These are phyloP conservation scores for Lachancea cidri DNA, from an alignment of 805 yeast genomes.

Conservation along the genomic window DNA sequence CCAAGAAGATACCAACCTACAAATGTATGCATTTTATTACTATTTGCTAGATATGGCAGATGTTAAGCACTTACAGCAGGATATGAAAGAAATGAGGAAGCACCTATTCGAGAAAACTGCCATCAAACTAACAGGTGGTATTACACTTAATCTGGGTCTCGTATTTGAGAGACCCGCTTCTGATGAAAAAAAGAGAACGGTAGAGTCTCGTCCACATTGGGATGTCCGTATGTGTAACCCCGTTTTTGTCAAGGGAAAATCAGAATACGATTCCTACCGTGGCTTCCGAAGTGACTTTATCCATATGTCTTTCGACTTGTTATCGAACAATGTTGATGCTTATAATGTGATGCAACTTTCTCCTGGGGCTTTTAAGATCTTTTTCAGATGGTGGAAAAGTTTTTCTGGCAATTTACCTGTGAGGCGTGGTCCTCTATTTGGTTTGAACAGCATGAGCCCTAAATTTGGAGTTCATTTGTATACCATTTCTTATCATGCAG, in stretches of 20 bases:
- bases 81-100: slow-evolving; percentile 20
- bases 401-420: slow-evolving; percentile 82
- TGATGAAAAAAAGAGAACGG: slow-evolving; percentile 36
- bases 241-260: slow-evolving; percentile 39
- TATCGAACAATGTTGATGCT: slow-evolving; percentile 37
- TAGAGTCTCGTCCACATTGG: slow-evolving; percentile 53
- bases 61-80: slow-evolving; percentile 14
- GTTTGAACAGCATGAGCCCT: slow-evolving; percentile 45
- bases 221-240: slow-evolving; percentile 57
- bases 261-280: slow-evolving; percentile 68
- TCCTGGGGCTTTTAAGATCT: slow-evolving; percentile 61
- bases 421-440: slow-evolving; percentile 68
- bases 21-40: slow-evolving; percentile 46
- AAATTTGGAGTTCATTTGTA: slow-evolving; percentile 72
- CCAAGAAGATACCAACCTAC: slow-evolving; percentile 35
- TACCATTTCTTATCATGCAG: slow-evolving; percentile 76
- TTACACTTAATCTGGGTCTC: slow-evolving; percentile 53
- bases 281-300: slow-evolving; percentile 80
- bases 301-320: slow-evolving; percentile 59
- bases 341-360: slow-evolving; percentile 75
- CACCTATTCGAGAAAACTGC: slow-evolving; percentile 46
- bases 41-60: slow-evolving; percentile 36
- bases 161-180: slow-evolving; percentile 44
- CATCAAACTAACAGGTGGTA: slow-evolving; percentile 56
- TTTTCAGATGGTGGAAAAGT: slow-evolving; percentile 80